These are phyloP conservation scores for Sporormia fimetaria DNA, from an alignment of 495 filamentous ascomycete species.

Conservation along the genomic window DNA sequence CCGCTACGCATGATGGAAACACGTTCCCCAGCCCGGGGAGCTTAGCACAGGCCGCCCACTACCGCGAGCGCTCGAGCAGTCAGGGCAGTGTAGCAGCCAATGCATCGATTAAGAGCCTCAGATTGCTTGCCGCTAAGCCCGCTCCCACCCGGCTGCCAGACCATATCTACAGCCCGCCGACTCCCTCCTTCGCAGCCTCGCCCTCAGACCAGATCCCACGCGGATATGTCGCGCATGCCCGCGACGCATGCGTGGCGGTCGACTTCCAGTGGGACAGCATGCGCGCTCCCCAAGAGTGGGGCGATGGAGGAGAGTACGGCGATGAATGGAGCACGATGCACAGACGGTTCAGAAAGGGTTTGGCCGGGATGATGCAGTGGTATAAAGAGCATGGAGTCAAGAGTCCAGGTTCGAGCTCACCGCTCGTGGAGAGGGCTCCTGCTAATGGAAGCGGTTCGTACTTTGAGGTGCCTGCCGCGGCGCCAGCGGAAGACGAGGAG, in stretches of 20 bases:
- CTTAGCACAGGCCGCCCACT: slow-evolving; percentile 30
- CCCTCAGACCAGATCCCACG: slow-evolving; percentile 66
- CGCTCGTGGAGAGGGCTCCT: no score
- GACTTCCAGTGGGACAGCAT: slow-evolving; percentile 96
- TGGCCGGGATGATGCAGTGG: slow-evolving; percentile 68
- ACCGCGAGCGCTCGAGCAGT: slow-evolving; percentile 37
- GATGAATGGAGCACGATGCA: slow-evolving; percentile 98
- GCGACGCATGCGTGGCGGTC: slow-evolving; percentile 71
- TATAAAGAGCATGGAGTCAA: slow-evolving; percentile 59
- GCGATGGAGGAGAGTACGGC: slow-evolving; percentile 72
- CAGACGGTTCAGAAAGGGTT: slow-evolving; percentile 65
- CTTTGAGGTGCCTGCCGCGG: slow-evolving; percentile 5
- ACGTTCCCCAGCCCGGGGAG: slow-evolving; percentile 24
- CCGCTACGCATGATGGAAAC: slow-evolving; percentile 26
- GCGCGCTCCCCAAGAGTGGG: slow-evolving; percentile 62
- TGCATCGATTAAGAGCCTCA: slow-evolving; percentile 5
- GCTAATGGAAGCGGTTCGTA: slow-evolving; percentile 15
- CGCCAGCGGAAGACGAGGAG: slow-evolving; percentile 39
- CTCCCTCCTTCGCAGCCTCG: slow-evolving; percentile 74
- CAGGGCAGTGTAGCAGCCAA: slow-evolving; percentile 18
- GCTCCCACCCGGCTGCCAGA: slow-evolving; percentile 17
- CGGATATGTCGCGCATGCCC: slow-evolving; percentile 86
- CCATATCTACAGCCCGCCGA: slow-evolving; percentile 55
- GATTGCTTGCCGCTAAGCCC: no score
- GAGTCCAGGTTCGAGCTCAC: no score